phyloP scores from a whole-genome alignment of 106 monocot species.

The Narthecium ossifragum region DNA sequence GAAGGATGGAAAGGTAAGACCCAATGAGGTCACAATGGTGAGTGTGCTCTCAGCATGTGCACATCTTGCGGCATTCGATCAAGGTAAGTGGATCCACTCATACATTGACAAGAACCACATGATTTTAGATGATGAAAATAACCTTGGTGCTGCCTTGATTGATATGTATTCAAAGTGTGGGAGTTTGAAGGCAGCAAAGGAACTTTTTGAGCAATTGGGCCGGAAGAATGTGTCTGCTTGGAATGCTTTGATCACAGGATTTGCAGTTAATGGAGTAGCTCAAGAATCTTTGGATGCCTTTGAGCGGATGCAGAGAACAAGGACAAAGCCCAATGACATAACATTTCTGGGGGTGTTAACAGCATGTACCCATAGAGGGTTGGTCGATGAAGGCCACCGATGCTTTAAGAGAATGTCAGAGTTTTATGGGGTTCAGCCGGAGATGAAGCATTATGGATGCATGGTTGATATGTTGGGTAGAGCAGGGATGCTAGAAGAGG shows the following conservation, averaged over 20 bases:
- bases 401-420: conserved; percentile 50
- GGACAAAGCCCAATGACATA: conserved; percentile 38
- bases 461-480: conserved; percentile 65
- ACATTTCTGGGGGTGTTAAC: conserved; percentile 58
- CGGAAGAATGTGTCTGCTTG: conserved; percentile 63
- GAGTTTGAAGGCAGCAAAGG: conserved; percentile 22
- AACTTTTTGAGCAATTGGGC: conserved; percentile 37
- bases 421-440: conserved; percentile 35
- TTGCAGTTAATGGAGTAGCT: conserved; percentile 51
- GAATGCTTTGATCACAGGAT: conserved; percentile 73
- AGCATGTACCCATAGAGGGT: conserved; percentile 67
- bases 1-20: conserved; percentile 15
- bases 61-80: conserved; percentile 50
- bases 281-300: conserved; percentile 37
- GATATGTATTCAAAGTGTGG: conserved; percentile 92
- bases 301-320: conserved; percentile 40
- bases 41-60: conserved; percentile 77
- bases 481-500: conserved; percentile 57
- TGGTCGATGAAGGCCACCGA: conserved; percentile 47
- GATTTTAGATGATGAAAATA: conserved; percentile 46
- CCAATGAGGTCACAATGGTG: conserved; percentile 70
- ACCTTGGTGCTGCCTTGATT: conserved; percentile 71
- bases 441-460: conserved; percentile 78
- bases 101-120: conserved; percentile 56
- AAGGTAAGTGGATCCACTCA: conserved; percentile 65